Percentiles rank a stretch among this genome's conserved stretches.
Evolutionary conservation across 352 stramenopile species (phyloP).

Genomic region (Phytophthora lateralis): DNA sequence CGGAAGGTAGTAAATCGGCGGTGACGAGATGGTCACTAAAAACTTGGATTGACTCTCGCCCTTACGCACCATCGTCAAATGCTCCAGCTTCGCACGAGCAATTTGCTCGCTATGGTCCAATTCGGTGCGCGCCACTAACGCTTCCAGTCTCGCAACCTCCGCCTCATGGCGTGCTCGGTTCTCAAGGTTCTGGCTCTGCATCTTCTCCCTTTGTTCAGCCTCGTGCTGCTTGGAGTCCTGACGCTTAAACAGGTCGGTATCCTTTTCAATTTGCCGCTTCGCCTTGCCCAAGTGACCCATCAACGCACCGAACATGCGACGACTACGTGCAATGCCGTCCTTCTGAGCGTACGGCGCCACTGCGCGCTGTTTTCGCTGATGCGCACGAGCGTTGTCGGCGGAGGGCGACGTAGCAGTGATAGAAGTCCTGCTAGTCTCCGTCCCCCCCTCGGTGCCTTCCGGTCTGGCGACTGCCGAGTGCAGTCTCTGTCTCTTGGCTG

Average conservation of each 20-base stretch:
- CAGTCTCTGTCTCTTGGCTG: constrained; percentile 50
- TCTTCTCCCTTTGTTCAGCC: constrained; percentile 70
- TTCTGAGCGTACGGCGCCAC: constrained; percentile 66
- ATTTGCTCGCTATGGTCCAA: constrained; percentile 60
- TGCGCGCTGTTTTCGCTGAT: constrained; percentile 56
- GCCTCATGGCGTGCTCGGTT: constrained; percentile 44
- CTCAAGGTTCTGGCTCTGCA: constrained; percentile 62
- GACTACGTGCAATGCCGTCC: constrained; percentile 68
- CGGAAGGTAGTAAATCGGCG: constrained; percentile 76
- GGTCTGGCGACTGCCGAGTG: constrained; percentile 43
- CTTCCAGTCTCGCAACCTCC: constrained; percentile 46
- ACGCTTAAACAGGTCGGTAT: constrained; percentile 72
- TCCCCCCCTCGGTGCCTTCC: constrained; percentile 24
- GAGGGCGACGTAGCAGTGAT: constrained; percentile 15
- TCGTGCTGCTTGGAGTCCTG: constrained; percentile 72
- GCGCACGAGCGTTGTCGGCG: constrained; percentile 17
- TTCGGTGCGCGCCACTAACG: constrained; percentile 49
- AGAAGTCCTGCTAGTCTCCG: constrained; percentile 18
- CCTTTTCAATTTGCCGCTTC: constrained; percentile 81
- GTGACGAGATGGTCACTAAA: constrained; percentile 68
- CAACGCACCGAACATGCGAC: constrained; percentile 81
- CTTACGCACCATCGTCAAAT: constrained; percentile 55
- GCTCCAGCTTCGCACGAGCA: constrained; percentile 60
- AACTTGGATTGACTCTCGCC: constrained; percentile 59
- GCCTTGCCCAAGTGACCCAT: constrained; percentile 85